A percentile compares a stretch with the other conserved stretches of the same genome.
phyloP scores from a whole-genome alignment of 2,329 filamentous ascomycete species.

The Exophiala bonariae region DNA sequence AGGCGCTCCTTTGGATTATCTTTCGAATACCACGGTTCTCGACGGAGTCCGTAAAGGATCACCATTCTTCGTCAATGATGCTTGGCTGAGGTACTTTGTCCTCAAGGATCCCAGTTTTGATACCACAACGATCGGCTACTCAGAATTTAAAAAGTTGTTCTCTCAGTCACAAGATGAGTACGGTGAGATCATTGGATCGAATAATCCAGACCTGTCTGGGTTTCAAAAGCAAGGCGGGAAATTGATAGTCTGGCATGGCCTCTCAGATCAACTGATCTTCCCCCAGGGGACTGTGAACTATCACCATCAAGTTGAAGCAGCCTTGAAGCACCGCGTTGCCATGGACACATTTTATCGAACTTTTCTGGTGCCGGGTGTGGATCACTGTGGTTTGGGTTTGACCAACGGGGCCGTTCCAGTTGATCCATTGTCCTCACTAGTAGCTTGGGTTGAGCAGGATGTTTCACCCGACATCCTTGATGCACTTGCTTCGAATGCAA shows the following conservation, averaged over 20 bases:
- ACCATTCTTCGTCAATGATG: conserved; percentile 32
- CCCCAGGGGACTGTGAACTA: conserved; percentile 37
- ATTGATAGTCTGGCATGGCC: conserved; percentile 46
- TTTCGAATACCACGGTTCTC: conserved; percentile 31
- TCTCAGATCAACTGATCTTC: conserved; percentile 39
- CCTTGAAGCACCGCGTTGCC: conserved; percentile 21
- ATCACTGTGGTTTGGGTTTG: conserved; percentile 35
- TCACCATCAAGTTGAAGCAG: conserved; percentile 34
- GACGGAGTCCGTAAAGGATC: conserved; percentile 24
- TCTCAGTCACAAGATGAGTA: conserved; percentile 33
- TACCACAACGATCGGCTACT: conserved; percentile 31
- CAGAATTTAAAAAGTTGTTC: conserved; percentile 29
- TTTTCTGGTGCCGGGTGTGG: conserved; percentile 40
- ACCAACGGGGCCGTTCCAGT: background rate
- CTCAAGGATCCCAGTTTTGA: conserved; percentile 34
- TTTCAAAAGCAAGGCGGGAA: conserved; percentile 42
- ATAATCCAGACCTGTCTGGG: conserved; percentile 36
- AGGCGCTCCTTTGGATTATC: background rate
- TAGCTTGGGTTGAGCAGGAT: conserved; percentile 48
- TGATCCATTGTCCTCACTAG: conserved; percentile 50
- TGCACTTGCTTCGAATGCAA: no score
- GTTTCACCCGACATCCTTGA: background rate
- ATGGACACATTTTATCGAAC: conserved; percentile 37
- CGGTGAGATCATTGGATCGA: conserved; percentile 37
- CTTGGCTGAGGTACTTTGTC: conserved; percentile 39